Base-by-base conservation (phyloP, 306 rosid species). In the Fragaria iinumae region DNA sequence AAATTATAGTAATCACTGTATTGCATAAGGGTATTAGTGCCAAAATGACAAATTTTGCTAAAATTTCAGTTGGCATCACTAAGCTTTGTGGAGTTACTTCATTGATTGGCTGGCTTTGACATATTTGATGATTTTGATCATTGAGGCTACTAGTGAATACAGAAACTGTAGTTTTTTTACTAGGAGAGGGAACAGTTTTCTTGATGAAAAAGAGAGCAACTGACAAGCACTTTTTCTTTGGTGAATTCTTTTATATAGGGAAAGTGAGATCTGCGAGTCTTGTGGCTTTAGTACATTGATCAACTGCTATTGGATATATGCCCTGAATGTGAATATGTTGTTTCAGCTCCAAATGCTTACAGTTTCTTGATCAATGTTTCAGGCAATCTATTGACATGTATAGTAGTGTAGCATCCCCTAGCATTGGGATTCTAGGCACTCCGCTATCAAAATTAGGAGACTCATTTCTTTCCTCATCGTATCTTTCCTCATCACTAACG, bases 321-420 rank as follows among this genome's bases (percentile, higher is more conserved):
- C 11, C 25, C 8, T 25, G 11, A 67, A 32, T 23, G 29, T 34
- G 13, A 56, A 5, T 69, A 8, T 72, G 38, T 53, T 20, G 9
- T 11, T 20, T 52, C 2, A 17, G 59, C 32, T 45, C 36, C 8
- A 60, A 86, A 69, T 20, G 36, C 83, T 81, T 8, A 62, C 45
- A 65, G 29, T 17, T 9, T 69, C 10, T 63, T 21, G 7, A 34
- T 83, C 18, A 43, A 13, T 76, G 70, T 87, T 87, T 56, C 93
- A 96, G 99, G 93, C 97, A 96, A 71, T 96, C 99, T 27, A 96
- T 96, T 41, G 99, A 96, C 87, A 83, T 96, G 73, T 89, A 92
- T 50, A 88, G 98, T 66, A 96, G 98, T 73, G 96, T 96, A 2
- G 93, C 91, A 53, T 96, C 99, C 20, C 97, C 97, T 66, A 82